Conservation (phyloP, 2,329 filamentous ascomycete genomes). For the Trichoderma koningii region DNA sequence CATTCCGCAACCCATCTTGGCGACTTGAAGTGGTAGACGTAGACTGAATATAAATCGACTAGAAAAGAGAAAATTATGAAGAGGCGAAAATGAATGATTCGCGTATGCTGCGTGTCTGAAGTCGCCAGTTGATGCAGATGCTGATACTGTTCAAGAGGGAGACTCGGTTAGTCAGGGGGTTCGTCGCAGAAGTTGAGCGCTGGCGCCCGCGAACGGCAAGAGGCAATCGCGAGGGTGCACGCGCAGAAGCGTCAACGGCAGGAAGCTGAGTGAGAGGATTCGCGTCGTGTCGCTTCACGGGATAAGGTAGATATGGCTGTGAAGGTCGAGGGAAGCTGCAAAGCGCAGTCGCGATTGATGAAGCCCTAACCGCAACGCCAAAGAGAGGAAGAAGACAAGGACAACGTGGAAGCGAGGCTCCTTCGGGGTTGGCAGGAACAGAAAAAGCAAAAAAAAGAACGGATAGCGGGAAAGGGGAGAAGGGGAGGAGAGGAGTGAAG, state of each 20-base stretch:
- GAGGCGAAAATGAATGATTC: constrained; percentile 8
- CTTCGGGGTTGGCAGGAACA: neutral
- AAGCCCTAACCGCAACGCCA: constrained; percentile 9
- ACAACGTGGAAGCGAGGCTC: constrained; percentile 16
- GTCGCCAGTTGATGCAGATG: constrained; percentile 20
- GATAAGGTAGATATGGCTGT: neutral
- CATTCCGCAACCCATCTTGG: constrained; percentile 98
- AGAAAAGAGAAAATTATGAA: constrained; percentile 13
- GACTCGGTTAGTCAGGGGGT: constrained; percentile 19
- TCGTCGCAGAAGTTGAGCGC: neutral
- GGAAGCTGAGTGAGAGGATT: neutral
- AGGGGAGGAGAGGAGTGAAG: neutral
- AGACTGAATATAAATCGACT: constrained; percentile 26
- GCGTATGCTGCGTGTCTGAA: constrained; percentile 17
- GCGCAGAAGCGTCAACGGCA: neutral
- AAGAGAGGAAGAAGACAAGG: constrained; percentile 5
- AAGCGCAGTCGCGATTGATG: constrained; percentile 20
- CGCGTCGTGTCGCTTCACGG: constrained; percentile 17
- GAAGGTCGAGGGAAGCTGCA: constrained; percentile 10
- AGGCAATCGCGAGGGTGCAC: constrained; percentile 14
- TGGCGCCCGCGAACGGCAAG: constrained; percentile 5
- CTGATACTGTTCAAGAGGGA: constrained; percentile 12
- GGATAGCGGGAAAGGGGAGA: constrained; percentile 10
- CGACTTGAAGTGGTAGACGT: constrained; percentile 40
- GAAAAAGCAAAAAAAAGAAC: constrained; percentile 6